phyloP scores from a whole-genome alignment of 2,329 filamentous ascomycete genomes.

The Neopestalotiopsis clavispora region DNA sequence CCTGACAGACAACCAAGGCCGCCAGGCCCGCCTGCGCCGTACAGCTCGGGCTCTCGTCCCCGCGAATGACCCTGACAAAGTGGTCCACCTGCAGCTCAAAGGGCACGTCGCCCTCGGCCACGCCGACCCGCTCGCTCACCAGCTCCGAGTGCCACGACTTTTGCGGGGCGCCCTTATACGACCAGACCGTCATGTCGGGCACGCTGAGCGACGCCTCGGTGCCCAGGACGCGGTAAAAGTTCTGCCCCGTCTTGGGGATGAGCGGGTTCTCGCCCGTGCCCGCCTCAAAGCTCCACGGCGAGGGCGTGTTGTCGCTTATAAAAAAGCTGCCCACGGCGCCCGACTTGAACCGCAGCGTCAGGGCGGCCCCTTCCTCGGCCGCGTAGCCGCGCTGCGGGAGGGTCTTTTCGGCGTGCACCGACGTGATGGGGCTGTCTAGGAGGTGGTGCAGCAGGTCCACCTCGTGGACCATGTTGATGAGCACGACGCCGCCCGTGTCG shows the following conservation, averaged over 20 bases:
- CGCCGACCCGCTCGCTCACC: slow-evolving; percentile 30
- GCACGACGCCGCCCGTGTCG: slow-evolving; percentile 50
- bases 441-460: slow-evolving; percentile 62
- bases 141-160: slow-evolving; percentile 49
- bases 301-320: slow-evolving; percentile 55
- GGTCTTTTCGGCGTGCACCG: slow-evolving; percentile 55
- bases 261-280: slow-evolving; percentile 64
- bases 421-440: slow-evolving; percentile 52
- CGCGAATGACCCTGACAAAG: slow-evolving; percentile 53
- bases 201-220: slow-evolving; percentile 56
- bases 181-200: slow-evolving; percentile 56
- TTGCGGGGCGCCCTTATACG: slow-evolving; percentile 40
- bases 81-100: slow-evolving; percentile 59
- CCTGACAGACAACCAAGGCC: slow-evolving; percentile 55
- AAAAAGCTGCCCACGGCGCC: slow-evolving; percentile 63
- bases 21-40: slow-evolving; percentile 52
- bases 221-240: slow-evolving; percentile 61
- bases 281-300: slow-evolving; percentile 59
- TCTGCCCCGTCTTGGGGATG: slow-evolving; percentile 46
- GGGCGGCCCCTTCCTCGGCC: slow-evolving; percentile 61
- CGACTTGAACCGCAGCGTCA: slow-evolving; percentile 56
- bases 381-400: slow-evolving; percentile 47
- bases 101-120: slow-evolving; percentile 36
- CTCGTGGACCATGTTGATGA: slow-evolving; percentile 67
- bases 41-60: slow-evolving; percentile 49